phyloP scores from a whole-genome alignment of 1,284 basidiomycete genomes.

The Trametes hirsuta region DNA sequence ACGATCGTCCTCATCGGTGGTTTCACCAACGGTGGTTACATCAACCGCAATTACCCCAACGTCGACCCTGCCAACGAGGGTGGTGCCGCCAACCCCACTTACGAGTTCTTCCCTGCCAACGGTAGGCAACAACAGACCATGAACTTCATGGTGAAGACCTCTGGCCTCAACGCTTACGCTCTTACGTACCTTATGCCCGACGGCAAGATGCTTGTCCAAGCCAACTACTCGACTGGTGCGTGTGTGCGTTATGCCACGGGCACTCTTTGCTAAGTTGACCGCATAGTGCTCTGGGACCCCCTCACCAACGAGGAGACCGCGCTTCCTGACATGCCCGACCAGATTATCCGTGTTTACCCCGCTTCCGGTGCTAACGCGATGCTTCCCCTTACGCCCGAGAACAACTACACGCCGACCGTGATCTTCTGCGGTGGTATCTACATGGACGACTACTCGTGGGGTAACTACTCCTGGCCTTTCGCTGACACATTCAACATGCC shows the following conservation, averaged over 20 bases:
- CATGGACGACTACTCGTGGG: constrained; percentile 73
- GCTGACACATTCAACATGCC: constrained; percentile 69
- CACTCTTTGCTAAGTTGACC: constrained; percentile 1
- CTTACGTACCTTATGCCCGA: constrained; percentile 86
- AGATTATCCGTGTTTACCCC: constrained; percentile 87
- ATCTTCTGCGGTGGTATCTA: constrained; percentile 89
- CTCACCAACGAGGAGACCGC: constrained; percentile 60
- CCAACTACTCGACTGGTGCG: constrained; percentile 78
- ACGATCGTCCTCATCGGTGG: constrained; percentile 77
- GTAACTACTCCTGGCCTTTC: constrained; percentile 71
- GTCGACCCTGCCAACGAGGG: constrained; percentile 66
- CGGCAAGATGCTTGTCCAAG: constrained; percentile 84
- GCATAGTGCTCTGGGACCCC: constrained; percentile 66
- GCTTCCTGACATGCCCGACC: constrained; percentile 64
- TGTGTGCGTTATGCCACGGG: constrained; percentile 27
- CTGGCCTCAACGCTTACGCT: constrained; percentile 90
- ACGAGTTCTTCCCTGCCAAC: constrained; percentile 82
- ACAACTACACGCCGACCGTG: constrained; percentile 86
- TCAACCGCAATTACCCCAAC: constrained; percentile 84
- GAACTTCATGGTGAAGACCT: constrained; percentile 80
- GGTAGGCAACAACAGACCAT: constrained; percentile 58
- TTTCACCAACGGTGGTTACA: constrained; percentile 84
- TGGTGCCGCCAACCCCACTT: constrained; percentile 68
- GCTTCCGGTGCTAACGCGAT: constrained; percentile 90
- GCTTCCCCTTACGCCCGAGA: constrained; percentile 88